These are phyloP conservation scores for Sicyos edulis DNA, from an alignment of 306 rosid genomes.

Conservation along the genomic window DNA sequence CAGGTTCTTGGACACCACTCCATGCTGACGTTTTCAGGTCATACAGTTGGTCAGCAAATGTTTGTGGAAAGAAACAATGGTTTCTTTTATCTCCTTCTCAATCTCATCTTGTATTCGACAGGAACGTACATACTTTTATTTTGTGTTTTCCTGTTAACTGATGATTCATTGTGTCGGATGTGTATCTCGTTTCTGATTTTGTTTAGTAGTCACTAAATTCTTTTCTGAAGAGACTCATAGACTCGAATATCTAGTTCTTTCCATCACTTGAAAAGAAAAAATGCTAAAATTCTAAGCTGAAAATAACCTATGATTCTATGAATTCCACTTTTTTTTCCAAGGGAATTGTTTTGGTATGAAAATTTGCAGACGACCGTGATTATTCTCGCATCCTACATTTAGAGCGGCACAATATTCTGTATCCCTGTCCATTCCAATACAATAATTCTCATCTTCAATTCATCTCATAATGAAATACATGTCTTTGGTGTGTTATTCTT, in stretches of 20 bases:
- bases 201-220: background rate
- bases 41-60: slow-evolving; percentile 91
- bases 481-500: background rate
- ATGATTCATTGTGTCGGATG: slow-evolving; percentile 4
- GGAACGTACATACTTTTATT: slow-evolving; percentile 40
- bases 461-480: background rate
- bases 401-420: background rate
- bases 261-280: background rate
- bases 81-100: slow-evolving; percentile 79
- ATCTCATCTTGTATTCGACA: slow-evolving; percentile 70
- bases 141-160: slow-evolving; percentile 11
- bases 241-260: background rate
- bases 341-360: background rate
- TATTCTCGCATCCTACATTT: background rate
- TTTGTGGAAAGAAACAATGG: slow-evolving; percentile 89
- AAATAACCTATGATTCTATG: background rate
- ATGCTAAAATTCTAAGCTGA: slow-evolving; percentile 5
- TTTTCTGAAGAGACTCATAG: background rate
- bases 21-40: slow-evolving; percentile 98
- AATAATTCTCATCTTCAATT: background rate
- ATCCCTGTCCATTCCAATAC: slow-evolving; percentile 1
- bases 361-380: background rate
- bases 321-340: too few species aligned
- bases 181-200: background rate
- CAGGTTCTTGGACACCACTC: slow-evolving; percentile 97